Base-by-base conservation (phyloP, 345 rosid species). In the Raphanus sativus region DNA sequence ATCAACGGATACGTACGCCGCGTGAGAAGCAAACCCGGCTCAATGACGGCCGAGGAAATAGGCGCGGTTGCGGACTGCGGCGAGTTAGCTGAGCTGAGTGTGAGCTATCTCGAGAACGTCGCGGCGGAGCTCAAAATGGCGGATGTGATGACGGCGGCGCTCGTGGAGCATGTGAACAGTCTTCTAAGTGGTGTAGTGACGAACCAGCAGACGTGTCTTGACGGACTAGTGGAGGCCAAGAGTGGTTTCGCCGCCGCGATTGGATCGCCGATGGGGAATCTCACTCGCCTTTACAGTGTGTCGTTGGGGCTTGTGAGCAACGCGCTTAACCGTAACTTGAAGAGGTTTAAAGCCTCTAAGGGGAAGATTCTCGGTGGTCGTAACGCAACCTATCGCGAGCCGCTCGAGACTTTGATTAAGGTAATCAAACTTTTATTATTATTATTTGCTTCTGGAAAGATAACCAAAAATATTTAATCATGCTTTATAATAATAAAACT, bases 191-290 rank as follows among this genome's bases (percentile, higher is more conserved):
- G 89, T 6, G 70, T 86, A 10, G 88, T 88, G 52, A 88, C 96
- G 45, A 90, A 90, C 62, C 96, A 90, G 38, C 87, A 90, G 75
- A 86, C 93, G 2, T 90, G 96, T 63, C 76, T 77, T 12, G 96
- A 87, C 29, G 90, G 86, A 55, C 79, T 90, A 11, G 80, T 33
- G 56, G 84, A 87, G 34, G 69, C 84, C 0, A 81, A 81, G 83
- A 81, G 88, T 45, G 73, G 85, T 59, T 73, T 85, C 55, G 86
- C 70, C 3, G 2, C 50, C 8, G 87, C 67, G 0, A 32, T 90
- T n/a, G 77, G 63, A 0, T 69, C 36, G 12, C 86, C 93, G n/a
- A 68, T 87, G 9, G 74, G 81, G 0, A 85, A 88, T 29, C 77
- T 74, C 33, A 86, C 89, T 16, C 76, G 75, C 8, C 64, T 90